A percentile compares a stretch with the other conserved stretches of the same genome.
Conservation (phyloP, 2,329 filamentous ascomycete genomes). For the Fusarium brevicatenulatum region DNA sequence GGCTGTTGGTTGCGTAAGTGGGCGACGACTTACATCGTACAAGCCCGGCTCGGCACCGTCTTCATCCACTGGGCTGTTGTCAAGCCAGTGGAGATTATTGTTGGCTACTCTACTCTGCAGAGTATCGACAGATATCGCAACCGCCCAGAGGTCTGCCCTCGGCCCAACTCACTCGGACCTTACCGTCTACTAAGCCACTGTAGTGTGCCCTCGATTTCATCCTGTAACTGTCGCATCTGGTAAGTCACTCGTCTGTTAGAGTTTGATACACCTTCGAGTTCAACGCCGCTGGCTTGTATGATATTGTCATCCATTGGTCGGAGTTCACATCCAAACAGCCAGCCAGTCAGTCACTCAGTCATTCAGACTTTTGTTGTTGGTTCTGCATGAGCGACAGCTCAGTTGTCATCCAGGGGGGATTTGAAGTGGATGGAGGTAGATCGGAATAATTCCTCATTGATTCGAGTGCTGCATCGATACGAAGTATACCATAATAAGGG, state of each 20-base stretch:
- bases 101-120: background rate
- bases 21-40: background rate
- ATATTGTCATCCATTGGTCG: conserved; percentile 21
- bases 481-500: background rate
- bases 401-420: background rate
- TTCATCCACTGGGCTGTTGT: conserved; percentile 5
- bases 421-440: background rate
- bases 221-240: conserved; percentile 28
- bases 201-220: conserved; percentile 20
- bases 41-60: background rate
- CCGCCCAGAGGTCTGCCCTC: conserved; percentile 9
- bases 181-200: conserved; percentile 39
- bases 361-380: background rate
- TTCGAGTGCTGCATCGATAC: background rate
- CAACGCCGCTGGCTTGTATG: conserved; percentile 24
- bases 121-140: background rate
- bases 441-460: background rate
- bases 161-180: conserved; percentile 40
- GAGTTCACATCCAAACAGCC: conserved; percentile 14
- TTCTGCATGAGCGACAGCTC: background rate
- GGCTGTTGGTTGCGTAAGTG: background rate
- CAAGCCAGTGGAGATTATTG: background rate
- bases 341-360: background rate
- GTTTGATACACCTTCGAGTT: conserved; percentile 33
- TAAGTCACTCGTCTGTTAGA: conserved; percentile 25